Percentiles rank a stretch among this genome's conserved stretches.
phyloP scores from a whole-genome alignment of 805 yeast species.

The Myxozyma nipponensis region DNA sequence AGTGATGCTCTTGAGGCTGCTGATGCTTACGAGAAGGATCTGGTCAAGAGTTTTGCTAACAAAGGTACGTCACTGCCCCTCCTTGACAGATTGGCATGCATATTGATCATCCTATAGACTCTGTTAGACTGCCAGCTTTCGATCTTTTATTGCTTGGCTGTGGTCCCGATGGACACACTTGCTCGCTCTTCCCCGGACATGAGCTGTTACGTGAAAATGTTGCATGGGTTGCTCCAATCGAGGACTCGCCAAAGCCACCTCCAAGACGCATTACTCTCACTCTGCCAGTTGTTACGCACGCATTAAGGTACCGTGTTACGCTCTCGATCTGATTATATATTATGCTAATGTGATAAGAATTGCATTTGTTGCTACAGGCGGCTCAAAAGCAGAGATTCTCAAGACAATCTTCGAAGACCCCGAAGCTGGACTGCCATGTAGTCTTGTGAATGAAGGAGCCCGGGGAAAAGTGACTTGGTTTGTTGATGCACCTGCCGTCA shows the following conservation, averaged over 20 bases:
- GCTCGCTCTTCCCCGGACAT: slow-evolving; percentile 92
- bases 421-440: slow-evolving; percentile 91
- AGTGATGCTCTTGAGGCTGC: slow-evolving; percentile 84
- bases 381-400: slow-evolving; percentile 88
- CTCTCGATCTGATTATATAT: background rate
- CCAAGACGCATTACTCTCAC: slow-evolving; percentile 80
- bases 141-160: slow-evolving; percentile 89
- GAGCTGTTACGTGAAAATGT: slow-evolving; percentile 81
- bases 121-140: slow-evolving; percentile 92
- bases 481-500: slow-evolving; percentile 63
- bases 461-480: slow-evolving; percentile 97
- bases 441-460: slow-evolving; percentile 92
- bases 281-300: slow-evolving; percentile 91
- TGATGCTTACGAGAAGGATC: slow-evolving; percentile 80
- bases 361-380: slow-evolving; percentile 93
- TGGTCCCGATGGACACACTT: slow-evolving; percentile 98
- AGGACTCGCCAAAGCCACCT: slow-evolving; percentile 88
- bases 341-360: slow-evolving; percentile 47
- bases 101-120: slow-evolving; percentile 45
- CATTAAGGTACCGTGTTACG: slow-evolving; percentile 37
- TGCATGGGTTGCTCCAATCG: slow-evolving; percentile 95
- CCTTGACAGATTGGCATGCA: background rate
- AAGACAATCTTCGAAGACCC: slow-evolving; percentile 94
- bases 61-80: slow-evolving; percentile 40
- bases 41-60: slow-evolving; percentile 87